Percentiles rank a stretch among this genome's conserved stretches.
phyloP scores from a whole-genome alignment of 169 alveolate species.

The Babesia bigemina region DNA sequence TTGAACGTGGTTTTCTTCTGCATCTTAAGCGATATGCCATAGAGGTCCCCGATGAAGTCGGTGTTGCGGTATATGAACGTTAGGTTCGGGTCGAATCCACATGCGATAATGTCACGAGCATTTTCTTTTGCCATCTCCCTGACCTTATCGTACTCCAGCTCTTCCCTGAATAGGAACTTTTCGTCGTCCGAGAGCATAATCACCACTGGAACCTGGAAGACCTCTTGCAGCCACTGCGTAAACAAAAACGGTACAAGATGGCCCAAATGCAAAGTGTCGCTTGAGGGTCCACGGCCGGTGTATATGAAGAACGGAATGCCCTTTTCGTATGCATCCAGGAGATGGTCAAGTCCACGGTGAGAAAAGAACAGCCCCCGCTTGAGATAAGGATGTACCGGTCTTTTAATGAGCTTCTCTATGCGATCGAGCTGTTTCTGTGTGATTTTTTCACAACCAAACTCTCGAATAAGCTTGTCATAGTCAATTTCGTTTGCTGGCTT shows the following conservation, averaged over 20 bases:
- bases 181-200: conserved; percentile 99
- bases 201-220: conserved; percentile 97
- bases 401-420: conserved; percentile 76
- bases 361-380: conserved; percentile 98
- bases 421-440: conserved; percentile 83
- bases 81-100: conserved; percentile 97
- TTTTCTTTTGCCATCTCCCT: conserved; percentile 90
- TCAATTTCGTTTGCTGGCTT: conserved; percentile 82
- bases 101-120: conserved; percentile 98
- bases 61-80: conserved; percentile 95
- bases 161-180: conserved; percentile 95
- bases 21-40: conserved; percentile 91
- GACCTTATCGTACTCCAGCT: conserved; percentile 86
- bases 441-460: conserved; percentile 92
- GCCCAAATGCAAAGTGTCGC: conserved; percentile 97
- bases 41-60: conserved; percentile 85
- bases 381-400: conserved; percentile 89
- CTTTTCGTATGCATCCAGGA: conserved; percentile 90
- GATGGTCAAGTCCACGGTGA: conserved; percentile 95
- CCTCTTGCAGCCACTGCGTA: conserved; percentile 94
- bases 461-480: conserved; percentile 89
- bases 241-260: conserved; percentile 98
- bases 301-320: conserved; percentile 94
- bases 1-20: conserved; percentile 93
- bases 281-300: conserved; percentile 99